These are phyloP conservation scores for Dovyalis caffra DNA, from an alignment of 345 rosid species.

Conservation along the genomic window DNA sequence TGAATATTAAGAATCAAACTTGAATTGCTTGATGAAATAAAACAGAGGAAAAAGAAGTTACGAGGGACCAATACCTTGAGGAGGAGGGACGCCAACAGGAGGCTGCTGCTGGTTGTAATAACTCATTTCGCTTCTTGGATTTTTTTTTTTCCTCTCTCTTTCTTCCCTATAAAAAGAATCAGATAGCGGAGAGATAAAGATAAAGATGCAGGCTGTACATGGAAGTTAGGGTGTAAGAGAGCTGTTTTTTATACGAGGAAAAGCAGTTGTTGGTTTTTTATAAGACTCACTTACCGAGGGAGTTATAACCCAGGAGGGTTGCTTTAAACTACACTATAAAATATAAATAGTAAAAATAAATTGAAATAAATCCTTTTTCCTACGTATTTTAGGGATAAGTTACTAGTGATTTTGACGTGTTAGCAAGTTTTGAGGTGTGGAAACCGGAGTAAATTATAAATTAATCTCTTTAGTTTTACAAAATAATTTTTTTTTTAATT, in stretches of 20 bases:
- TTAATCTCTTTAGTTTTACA: too few relatives aligned
- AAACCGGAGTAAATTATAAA: too few relatives aligned
- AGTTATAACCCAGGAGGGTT: conserved; percentile 6
- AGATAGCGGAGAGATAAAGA: not conserved
- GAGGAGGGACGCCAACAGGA: conserved; percentile 92
- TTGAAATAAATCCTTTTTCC: too few relatives aligned
- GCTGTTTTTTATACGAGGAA: not conserved
- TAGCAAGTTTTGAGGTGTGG: too few relatives aligned
- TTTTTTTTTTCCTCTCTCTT: not conserved
- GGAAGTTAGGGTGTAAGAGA: not conserved
- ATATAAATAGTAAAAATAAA: too few relatives aligned
- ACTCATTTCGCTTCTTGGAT: conserved; percentile 43
- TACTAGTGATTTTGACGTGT: too few relatives aligned
- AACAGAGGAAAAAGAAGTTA: too few relatives aligned
- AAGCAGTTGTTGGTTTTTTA: not conserved
- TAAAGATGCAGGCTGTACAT: not conserved
- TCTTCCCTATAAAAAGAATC: too few relatives aligned
- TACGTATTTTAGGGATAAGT: too few relatives aligned
- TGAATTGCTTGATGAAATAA: not conserved
- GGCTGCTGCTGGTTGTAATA: conserved; percentile 81
- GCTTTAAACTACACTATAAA: not conserved
- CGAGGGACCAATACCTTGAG: conserved; percentile 52
- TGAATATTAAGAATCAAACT: not conserved
- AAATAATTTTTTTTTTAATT: too few relatives aligned
- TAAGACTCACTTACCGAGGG: not conserved